Evolutionary conservation across 805 yeast species (phyloP).

Genomic region (Cyberlindnera samutprakarnensis): DNA sequence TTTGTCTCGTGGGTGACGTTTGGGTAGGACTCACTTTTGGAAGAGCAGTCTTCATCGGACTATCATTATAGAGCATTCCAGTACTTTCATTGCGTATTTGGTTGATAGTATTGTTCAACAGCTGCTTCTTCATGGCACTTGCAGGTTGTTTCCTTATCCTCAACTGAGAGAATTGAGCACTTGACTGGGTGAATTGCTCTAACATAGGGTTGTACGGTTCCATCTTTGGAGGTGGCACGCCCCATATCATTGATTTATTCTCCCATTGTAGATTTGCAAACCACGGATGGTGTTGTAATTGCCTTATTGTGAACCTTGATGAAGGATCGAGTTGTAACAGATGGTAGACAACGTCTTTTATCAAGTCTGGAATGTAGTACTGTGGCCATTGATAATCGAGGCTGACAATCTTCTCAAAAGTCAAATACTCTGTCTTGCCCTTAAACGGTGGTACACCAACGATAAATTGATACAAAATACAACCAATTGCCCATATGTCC

Average conservation of each 20-base stretch:
- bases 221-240: conserved; percentile 54
- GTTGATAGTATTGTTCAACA: conserved; percentile 17
- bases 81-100: conserved; percentile 20
- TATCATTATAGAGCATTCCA: too few relatives aligned
- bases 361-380: conserved; percentile 50
- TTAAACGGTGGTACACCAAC: conserved; percentile 88
- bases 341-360: conserved; percentile 59
- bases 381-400: conserved; percentile 67
- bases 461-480: conserved; percentile 89
- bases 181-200: conserved; percentile 19
- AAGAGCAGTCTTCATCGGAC: too few relatives aligned
- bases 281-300: conserved; percentile 64
- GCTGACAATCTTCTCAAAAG: conserved; percentile 77
- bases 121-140: conserved; percentile 17
- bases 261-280: conserved; percentile 62
- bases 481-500: conserved; percentile 97
- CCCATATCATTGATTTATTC: conserved; percentile 64
- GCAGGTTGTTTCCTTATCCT: conserved; percentile 16
- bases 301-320: conserved; percentile 47
- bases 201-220: conserved; percentile 50
- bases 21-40: conserved; percentile 70
- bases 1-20: conserved; percentile 57
- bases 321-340: conserved; percentile 68
- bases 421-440: conserved; percentile 72
- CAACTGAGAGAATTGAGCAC: conserved; percentile 14